phyloP scores from a whole-genome alignment of 208 protist species.

The Leishmania amazonensis region DNA sequence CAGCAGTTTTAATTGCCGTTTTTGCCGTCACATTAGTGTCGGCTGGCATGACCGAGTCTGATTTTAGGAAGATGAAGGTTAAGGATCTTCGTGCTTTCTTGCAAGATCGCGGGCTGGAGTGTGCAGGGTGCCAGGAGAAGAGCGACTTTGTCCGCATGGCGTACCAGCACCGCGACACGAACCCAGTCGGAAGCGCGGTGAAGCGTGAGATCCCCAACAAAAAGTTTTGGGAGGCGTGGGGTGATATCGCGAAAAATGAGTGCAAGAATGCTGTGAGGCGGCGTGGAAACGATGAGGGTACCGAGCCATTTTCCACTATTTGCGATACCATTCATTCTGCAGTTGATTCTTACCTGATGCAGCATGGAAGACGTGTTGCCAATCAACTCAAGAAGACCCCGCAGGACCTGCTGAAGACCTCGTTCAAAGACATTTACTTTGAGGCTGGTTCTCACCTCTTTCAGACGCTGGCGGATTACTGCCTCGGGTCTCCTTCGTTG shows the following conservation, averaged over 20 bases:
- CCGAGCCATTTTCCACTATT: slow-evolving; percentile 48
- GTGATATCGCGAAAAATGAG: slow-evolving; percentile 42
- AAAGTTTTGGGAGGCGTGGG: slow-evolving; percentile 86
- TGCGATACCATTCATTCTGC: slow-evolving; percentile 58
- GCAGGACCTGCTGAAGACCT: slow-evolving; percentile 77
- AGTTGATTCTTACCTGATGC: slow-evolving; percentile 78
- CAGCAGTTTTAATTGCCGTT: slow-evolving; percentile 14
- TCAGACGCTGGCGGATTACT: slow-evolving; percentile 56
- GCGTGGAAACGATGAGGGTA: slow-evolving; percentile 44
- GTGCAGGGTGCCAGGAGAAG: slow-evolving; percentile 85
- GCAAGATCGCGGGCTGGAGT: slow-evolving; percentile 70
- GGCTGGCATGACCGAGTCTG: slow-evolving; percentile 45
- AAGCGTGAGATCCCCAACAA: slow-evolving; percentile 65
- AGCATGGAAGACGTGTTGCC: slow-evolving; percentile 74
- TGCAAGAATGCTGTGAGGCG: slow-evolving; percentile 54
- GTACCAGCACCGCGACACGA: slow-evolving; percentile 69
- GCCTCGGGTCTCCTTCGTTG: slow-evolving; percentile 57
- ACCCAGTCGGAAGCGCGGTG: slow-evolving; percentile 44
- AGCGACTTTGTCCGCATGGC: slow-evolving; percentile 86
- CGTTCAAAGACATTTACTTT: slow-evolving; percentile 84
- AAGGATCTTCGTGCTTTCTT: slow-evolving; percentile 87
- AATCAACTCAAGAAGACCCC: slow-evolving; percentile 77
- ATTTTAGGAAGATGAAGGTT: slow-evolving; percentile 91
- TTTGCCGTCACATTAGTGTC: slow-evolving; percentile 24
- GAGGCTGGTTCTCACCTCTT: slow-evolving; percentile 70